Percentiles rank a stretch among this genome's conserved stretches.
These are phyloP conservation scores for Hypericum perforatum DNA, from an alignment of 345 rosid species.

Conservation along the genomic window DNA sequence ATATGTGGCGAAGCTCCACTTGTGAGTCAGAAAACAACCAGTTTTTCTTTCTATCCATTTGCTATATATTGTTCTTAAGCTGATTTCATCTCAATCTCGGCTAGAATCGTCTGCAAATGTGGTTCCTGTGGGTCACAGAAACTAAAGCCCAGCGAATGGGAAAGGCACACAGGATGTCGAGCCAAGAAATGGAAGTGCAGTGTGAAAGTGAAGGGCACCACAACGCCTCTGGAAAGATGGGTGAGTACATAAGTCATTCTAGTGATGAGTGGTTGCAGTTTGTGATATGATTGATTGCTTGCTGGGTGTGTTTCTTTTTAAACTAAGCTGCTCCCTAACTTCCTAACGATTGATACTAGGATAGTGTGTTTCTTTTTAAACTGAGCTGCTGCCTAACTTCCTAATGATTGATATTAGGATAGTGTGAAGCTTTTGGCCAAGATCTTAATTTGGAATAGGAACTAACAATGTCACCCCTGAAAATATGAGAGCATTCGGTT, in stretches of 20 bases:
- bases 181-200: slow-evolving; percentile 98
- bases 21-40: slow-evolving; percentile 33
- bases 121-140: slow-evolving; percentile 70
- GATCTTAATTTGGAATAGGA: too few relatives aligned
- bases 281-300: slow-evolving; percentile 5
- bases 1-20: slow-evolving; percentile 62
- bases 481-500: too few relatives aligned
- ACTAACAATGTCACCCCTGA: too few relatives aligned
- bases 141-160: slow-evolving; percentile 91
- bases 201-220: slow-evolving; percentile 66
- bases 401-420: too few relatives aligned
- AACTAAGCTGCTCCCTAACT: too few relatives aligned
- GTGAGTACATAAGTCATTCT: slow-evolving; percentile 28
- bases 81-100: slow-evolving; percentile 11
- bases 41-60: too few relatives aligned
- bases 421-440: too few relatives aligned
- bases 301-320: too few relatives aligned
- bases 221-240: slow-evolving; percentile 76
- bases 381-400: too few relatives aligned
- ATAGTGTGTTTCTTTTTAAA: too few relatives aligned
- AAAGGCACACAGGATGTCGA: slow-evolving; percentile 89
- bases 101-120: slow-evolving; percentile 76
- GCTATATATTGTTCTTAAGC: background rate
- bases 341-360: too few relatives aligned
- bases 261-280: slow-evolving; percentile 4